These are phyloP conservation scores for Aspergillus indologenus DNA, from an alignment of 495 filamentous ascomycete species.

Conservation along the genomic window DNA sequence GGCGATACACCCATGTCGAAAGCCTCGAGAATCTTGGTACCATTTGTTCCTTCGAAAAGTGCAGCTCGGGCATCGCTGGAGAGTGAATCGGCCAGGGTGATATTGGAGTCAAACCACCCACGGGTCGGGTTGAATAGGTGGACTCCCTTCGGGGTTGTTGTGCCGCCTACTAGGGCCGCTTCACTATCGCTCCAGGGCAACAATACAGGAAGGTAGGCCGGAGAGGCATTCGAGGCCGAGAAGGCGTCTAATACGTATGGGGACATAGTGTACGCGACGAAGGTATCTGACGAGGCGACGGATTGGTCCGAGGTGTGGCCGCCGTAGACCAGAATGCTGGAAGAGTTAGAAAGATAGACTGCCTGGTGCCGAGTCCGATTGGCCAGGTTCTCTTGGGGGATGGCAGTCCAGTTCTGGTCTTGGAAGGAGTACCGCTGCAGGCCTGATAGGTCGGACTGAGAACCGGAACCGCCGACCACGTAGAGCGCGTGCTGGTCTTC, in stretches of 20 bases:
- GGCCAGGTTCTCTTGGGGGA: constrained; percentile 56
- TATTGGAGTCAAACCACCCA: constrained; percentile 64
- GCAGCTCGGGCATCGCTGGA: constrained; percentile 57
- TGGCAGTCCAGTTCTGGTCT: constrained; percentile 70
- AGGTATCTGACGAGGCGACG: constrained; percentile 67
- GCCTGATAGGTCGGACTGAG: constrained; percentile 61
- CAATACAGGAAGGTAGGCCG: constrained; percentile 65
- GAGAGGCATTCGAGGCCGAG: constrained; percentile 59
- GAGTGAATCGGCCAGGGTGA: constrained; percentile 56
- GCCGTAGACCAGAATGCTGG: constrained; percentile 77
- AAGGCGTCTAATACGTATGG: constrained; percentile 62
- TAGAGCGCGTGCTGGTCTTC: constrained; percentile 66
- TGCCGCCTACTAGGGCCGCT: constrained; percentile 76
- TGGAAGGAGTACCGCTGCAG: constrained; percentile 80
- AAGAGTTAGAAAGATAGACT: constrained; percentile 65
- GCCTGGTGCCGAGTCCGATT: constrained; percentile 73
- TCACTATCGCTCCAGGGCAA: constrained; percentile 70
- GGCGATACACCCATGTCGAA: constrained; percentile 76
- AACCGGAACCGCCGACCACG: constrained; percentile 72
- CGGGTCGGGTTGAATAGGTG: constrained; percentile 54
- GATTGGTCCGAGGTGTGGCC: constrained; percentile 60
- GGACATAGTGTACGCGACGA: constrained; percentile 58
- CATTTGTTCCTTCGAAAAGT: constrained; percentile 68
- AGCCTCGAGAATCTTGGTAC: constrained; percentile 75
- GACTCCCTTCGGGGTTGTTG: constrained; percentile 60